A percentile compares a stretch with the other conserved stretches of the same genome.
Evolutionary conservation across 768 basidiomycete genomes (phyloP).

Genomic region (Strobilomyces dryophilus): DNA sequence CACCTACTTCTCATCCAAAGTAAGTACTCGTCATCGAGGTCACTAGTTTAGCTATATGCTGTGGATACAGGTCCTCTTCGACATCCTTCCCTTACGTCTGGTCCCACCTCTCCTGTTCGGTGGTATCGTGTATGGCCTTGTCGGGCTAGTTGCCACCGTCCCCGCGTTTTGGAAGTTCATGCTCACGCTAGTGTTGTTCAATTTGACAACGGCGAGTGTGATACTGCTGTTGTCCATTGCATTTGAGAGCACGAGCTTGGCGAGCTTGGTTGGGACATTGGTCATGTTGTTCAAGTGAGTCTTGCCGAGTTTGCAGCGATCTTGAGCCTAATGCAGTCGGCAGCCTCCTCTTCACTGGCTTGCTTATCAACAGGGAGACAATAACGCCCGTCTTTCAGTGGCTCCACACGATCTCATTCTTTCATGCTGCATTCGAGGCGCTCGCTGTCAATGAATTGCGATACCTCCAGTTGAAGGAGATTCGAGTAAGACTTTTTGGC

Average conservation of each 20-base stretch:
- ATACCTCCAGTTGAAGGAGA: conserved; percentile 89
- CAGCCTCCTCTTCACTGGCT: conserved; percentile 91
- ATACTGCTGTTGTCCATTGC: conserved; percentile 88
- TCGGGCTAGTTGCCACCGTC: conserved; percentile 90
- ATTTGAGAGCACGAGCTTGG: conserved; percentile 81
- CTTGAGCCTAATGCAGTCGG: conserved; percentile 1
- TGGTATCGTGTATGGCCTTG: conserved; percentile 90
- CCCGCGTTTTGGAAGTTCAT: conserved; percentile 97
- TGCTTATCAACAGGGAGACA: conserved; percentile 91
- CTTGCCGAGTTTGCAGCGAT: background rate
- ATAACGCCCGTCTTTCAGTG: conserved; percentile 70
- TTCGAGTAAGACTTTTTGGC: conserved; percentile 56
- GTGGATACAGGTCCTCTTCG: conserved; percentile 74
- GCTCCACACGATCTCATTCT: conserved; percentile 92
- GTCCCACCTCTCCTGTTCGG: conserved; percentile 96
- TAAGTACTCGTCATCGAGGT: conserved; percentile 14
- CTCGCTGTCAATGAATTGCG: conserved; percentile 96
- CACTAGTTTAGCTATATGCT: background rate
- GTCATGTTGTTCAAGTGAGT: conserved; percentile 98
- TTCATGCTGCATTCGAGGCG: conserved; percentile 98
- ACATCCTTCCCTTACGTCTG: conserved; percentile 90
- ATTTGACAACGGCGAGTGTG: conserved; percentile 90
- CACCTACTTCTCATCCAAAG: conserved; percentile 96
- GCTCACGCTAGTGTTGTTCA: conserved; percentile 93
- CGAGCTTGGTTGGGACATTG: conserved; percentile 89